Base-by-base conservation (phyloP, 805 yeast genomes). In the Debaryomyces hansenii region DNA sequence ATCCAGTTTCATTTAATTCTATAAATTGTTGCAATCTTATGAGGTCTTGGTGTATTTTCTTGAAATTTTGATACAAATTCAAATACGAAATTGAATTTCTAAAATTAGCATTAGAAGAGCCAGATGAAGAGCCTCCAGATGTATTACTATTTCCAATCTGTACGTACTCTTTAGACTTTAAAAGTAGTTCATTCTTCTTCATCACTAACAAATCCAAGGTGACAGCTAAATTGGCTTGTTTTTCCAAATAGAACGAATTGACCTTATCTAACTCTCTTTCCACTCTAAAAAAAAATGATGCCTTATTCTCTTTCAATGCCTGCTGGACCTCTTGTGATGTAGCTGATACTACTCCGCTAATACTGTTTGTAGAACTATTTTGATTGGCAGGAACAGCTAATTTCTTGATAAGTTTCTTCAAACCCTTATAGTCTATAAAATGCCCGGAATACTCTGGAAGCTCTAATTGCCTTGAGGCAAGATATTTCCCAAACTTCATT, bases 231-330 rank as follows among this genome's bases (percentile, higher is more conserved):
- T 90, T 95, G 3, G 94, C 83, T 64, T 94, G 98, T 62, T 90
- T 92, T 60, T 89, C 95, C 37, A 90, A 69, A 63, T 94, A 94
- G 63, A 89, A 92, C n/a, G 82, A 77, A 64, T 95, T 92, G 46
- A 94, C 97, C 63, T 92, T 94, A 59, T 94, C 99, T 55, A 94
- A 75, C 62, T 94, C 99, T 59, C 99, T 81, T 62, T 94, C 99
- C 29, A 94, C 75, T 56, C 88, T 80, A 72, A 94, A 94, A 69
- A 87, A 87, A 59, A 87, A 87, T 1, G 94, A 83, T 4, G 97
- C 91, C 67, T 90, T 91, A 68, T 90, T 90, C 54, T 90, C 96
- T 59, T 90, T 92, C 37, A 94, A 71, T 2, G 63, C 74, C 64
- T 51, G 72, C 65, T 63, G 76, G 55, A 64, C 66, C 57, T 70